Evolutionary conservation across 805 yeast species (phyloP), one percentile per base, ranked within the genome.

Genomic region (Priceomyces carsonii): DNA sequence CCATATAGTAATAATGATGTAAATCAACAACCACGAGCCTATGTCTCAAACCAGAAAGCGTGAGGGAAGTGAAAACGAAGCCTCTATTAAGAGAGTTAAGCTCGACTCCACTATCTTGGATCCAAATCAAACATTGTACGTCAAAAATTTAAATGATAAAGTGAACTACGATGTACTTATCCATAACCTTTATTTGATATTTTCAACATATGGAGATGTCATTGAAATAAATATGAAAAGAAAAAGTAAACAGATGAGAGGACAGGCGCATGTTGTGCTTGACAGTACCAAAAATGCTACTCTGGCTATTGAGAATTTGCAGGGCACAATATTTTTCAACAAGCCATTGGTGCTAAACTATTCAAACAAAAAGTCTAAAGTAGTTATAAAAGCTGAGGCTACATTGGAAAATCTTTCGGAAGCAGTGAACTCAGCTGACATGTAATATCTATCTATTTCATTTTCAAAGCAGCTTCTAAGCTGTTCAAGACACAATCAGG

Each of bases 401-500:
- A 8, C 31, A 13, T 16, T 13, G 8, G 28, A 26, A 21, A 14
- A 12, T 9, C 24, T 10, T 25, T 32, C 5, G 22, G n/a, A n/a
- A n/a, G n/a, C n/a, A n/a, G n/a, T n/a, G n/a, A n/a, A n/a, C n/a
- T n/a, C n/a, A n/a, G n/a, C n/a, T 32, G 10, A 44, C 39, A 22
- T 5, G 27, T 13, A n/a, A 20, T 19, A 18, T 9, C 7, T 14
- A 5, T 9, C 29, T 31, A 39, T n/a, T 33, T 38, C 14, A 41
- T 16, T 34, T 43, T 36, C 21, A 46, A 38, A 10, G 90, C 93
- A 38, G 70, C 76, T 32, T 70, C 73, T 35, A 84, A 69, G 3
- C 83, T 75, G 50, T 80, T 79, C 20, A 76, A 57, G 1, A 87
- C 82, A 44, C 90, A 83, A 59, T 90, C 96, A 1, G 96, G 95